These are phyloP conservation scores for Penicillium sp. DNA, from an alignment of 2,329 filamentous ascomycete genomes.

Conservation along the genomic window DNA sequence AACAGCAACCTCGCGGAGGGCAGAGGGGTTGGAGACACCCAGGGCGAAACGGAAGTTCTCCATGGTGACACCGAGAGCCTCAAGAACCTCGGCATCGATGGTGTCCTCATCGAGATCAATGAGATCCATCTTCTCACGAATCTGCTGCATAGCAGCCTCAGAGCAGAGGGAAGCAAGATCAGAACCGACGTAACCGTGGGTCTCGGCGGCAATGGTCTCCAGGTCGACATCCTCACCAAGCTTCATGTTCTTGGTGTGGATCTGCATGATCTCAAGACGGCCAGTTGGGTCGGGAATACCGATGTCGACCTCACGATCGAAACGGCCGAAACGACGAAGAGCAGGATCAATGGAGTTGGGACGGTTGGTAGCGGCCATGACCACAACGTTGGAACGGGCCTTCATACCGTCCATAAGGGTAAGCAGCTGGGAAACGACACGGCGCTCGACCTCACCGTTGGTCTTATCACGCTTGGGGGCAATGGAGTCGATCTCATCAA, in stretches of 20 bases:
- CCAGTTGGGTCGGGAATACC: slow-evolving; percentile 97
- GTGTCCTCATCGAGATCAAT: slow-evolving; percentile 99
- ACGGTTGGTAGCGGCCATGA: slow-evolving; percentile 98
- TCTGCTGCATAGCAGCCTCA: slow-evolving; percentile 99
- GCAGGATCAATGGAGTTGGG: slow-evolving; percentile 98
- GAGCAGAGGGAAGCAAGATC: slow-evolving; percentile 98
- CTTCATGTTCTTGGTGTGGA: slow-evolving; percentile 99
- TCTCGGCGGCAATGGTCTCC: slow-evolving; percentile 94
- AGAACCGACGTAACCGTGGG: slow-evolving; percentile 97
- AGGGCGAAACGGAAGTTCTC: slow-evolving; percentile 99
- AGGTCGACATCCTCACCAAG: slow-evolving; percentile 93
- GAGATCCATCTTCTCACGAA: slow-evolving; percentile 99
- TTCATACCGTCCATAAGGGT: slow-evolving; percentile 99
- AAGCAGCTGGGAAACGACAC: slow-evolving; percentile 93
- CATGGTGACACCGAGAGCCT: slow-evolving; percentile 98
- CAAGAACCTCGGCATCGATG: slow-evolving; percentile 96
- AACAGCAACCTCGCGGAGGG: slow-evolving; percentile 95
- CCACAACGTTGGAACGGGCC: slow-evolving; percentile 95
- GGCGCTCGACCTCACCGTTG: slow-evolving; percentile 96
- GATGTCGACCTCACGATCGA: slow-evolving; percentile 98
- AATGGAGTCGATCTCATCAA: slow-evolving; percentile 98
- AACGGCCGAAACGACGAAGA: slow-evolving; percentile 94
- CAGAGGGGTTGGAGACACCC: slow-evolving; percentile 96
- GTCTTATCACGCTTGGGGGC: slow-evolving; percentile 99
- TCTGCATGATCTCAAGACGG: slow-evolving; percentile 97